These are phyloP conservation scores for Candida yuanshanica DNA, from an alignment of 805 yeast species.

Conservation along the genomic window DNA sequence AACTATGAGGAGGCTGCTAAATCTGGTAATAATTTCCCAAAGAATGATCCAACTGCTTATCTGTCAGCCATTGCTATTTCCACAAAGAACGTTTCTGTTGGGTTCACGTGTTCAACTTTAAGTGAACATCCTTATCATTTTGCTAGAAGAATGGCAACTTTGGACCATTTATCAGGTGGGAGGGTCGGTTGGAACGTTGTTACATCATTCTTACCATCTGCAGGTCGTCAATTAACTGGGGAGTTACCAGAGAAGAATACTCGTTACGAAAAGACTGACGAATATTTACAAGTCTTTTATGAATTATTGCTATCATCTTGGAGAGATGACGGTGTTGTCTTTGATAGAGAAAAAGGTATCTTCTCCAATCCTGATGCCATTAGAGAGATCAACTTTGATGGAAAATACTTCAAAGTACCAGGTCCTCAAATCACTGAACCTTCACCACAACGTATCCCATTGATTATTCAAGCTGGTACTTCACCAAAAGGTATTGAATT, in stretches of 20 bases:
- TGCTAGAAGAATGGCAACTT: slow-evolving; percentile 34
- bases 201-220: slow-evolving; percentile 34
- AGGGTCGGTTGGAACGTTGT: slow-evolving; percentile 39
- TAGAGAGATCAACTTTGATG: slow-evolving; percentile 34
- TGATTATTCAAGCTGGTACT: slow-evolving; percentile 39
- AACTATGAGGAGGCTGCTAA: slow-evolving; percentile 9
- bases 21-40: slow-evolving; percentile 10
- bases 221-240: slow-evolving; percentile 29
- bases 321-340: slow-evolving; percentile 34
- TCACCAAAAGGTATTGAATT: slow-evolving; percentile 34
- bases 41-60: slow-evolving; percentile 12
- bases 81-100: slow-evolving; percentile 31
- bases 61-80: slow-evolving; percentile 27
- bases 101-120: slow-evolving; percentile 34
- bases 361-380: slow-evolving; percentile 31
- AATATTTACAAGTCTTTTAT: slow-evolving; percentile 35
- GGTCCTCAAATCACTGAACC: slow-evolving; percentile 40
- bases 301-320: slow-evolving; percentile 36
- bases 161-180: slow-evolving; percentile 36
- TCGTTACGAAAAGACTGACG: slow-evolving; percentile 37
- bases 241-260: slow-evolving; percentile 19
- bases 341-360: slow-evolving; percentile 12
- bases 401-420: slow-evolving; percentile 34
- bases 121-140: slow-evolving; percentile 36
- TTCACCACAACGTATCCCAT: slow-evolving; percentile 38